These are phyloP conservation scores for Pichia sp. DNA, from an alignment of 1,139 yeast species.

Conservation along the genomic window DNA sequence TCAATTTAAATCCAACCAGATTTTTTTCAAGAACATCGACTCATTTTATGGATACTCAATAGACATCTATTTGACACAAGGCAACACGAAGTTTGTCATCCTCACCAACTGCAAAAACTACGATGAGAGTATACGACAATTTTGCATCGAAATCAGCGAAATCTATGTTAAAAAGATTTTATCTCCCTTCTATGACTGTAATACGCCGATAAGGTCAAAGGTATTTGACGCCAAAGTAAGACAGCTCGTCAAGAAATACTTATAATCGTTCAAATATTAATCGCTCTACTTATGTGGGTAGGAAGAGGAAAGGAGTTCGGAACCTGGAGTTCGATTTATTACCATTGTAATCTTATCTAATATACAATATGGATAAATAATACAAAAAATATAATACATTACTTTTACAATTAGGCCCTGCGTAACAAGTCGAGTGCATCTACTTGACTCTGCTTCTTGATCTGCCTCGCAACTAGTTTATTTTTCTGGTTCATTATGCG, in stretches of 20 bases:
- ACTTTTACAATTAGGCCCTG: slow-evolving; percentile 17
- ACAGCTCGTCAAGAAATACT: slow-evolving; percentile 69
- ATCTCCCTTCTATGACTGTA: slow-evolving; percentile 81
- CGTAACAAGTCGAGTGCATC: slow-evolving; percentile 29
- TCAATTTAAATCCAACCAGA: slow-evolving; percentile 69
- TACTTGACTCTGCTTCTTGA: slow-evolving; percentile 19
- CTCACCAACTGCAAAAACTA: slow-evolving; percentile 45
- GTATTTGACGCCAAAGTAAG: slow-evolving; percentile 76
- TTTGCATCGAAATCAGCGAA: slow-evolving; percentile 82
- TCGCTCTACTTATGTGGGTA: not conserved
- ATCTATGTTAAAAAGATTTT: slow-evolving; percentile 78
- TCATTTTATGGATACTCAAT: slow-evolving; percentile 77
- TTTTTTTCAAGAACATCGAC: slow-evolving; percentile 76
- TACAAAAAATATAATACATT: slow-evolving; percentile 1
- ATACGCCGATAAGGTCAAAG: slow-evolving; percentile 69
- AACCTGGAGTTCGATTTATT: not conserved
- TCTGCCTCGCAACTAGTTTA: slow-evolving; percentile 9
- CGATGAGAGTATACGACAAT: slow-evolving; percentile 68
- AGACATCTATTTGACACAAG: slow-evolving; percentile 83
- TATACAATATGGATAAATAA: not conserved
- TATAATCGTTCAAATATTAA: slow-evolving; percentile 35
- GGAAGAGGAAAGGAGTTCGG: not conserved
- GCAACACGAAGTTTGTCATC: slow-evolving; percentile 76
- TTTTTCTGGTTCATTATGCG: slow-evolving; percentile 9
- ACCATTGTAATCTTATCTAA: not conserved